Base-by-base conservation (phyloP, 2,329 filamentous ascomycete species). In the Botrytis deweyae region DNA sequence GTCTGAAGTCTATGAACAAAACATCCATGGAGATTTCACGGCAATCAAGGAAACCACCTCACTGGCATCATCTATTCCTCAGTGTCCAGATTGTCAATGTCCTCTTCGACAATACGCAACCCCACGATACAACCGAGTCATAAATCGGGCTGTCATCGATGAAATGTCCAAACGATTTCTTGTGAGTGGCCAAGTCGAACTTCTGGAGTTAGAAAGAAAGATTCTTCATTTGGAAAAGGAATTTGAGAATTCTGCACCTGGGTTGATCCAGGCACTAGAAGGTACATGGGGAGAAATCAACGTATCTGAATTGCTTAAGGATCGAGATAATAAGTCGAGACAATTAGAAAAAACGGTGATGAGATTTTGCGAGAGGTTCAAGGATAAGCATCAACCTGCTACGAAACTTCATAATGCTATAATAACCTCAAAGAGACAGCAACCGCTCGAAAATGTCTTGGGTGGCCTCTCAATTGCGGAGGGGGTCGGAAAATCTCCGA, bases 331-430 rank as follows among this genome's bases (percentile, higher is more conserved):
- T 1, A 52, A 25, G 12, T 25, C 25, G 49, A 52, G 25, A 52
- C 49, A n/a, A 52, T n/a, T 52, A 14, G 49, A 52, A 14, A 52
- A 52, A n/a, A 5, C 25, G 2, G 49, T 52, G 67, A 63, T 2
- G 49, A 44, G 25, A 0, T 81, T 83, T 42, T 74, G 77, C 25
- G 66, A 49, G 4, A 78, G 74, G 1, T 76, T 81, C 29, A 76
- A 77, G 22, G 76, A 80, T 16, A 80, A 80, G 61, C 78, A 84
- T 66, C 81, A 84, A 62, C 83, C 83, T 3, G 78, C 78, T 0
- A 79, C 81, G 65, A 84, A 82, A 69, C 82, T 85, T 22, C 79
- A 83, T 44, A 80, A 84, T 63, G 83, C 83, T 20, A 82, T 76
- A 0, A 82, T 10, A 75, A 80, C n/a, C 63, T 75, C 62, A 76